A percentile compares a stretch with the other conserved stretches of the same genome.
Conservation (phyloP, 176 grass and related monocot species). For the Aegilops tauschii region DNA sequence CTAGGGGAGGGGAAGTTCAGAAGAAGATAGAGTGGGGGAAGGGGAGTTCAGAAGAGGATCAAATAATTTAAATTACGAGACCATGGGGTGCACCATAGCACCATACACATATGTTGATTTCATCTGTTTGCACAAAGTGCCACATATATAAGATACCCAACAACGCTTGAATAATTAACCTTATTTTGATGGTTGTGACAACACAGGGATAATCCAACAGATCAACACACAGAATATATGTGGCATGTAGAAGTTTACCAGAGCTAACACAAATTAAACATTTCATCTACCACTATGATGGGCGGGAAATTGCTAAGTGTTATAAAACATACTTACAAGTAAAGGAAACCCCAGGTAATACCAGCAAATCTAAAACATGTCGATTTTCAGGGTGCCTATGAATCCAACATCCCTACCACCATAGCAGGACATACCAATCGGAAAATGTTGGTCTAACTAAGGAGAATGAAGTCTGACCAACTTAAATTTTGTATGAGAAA, state of each 20-base stretch:
- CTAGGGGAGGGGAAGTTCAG: not conserved
- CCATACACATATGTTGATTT: not conserved
- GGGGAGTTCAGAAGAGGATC: not conserved
- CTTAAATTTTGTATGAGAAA: conserved; percentile 10
- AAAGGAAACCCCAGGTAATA: not conserved
- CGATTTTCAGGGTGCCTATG: not conserved
- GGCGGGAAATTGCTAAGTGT: not conserved
- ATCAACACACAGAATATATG: not conserved
- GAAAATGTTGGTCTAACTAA: not conserved
- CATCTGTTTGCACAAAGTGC: not conserved
- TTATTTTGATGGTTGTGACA: not conserved
- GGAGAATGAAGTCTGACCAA: not conserved
- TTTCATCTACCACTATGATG: not conserved
- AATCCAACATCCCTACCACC: not conserved
- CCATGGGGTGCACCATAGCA: not conserved
- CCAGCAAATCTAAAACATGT: not conserved
- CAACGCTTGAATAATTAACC: not conserved
- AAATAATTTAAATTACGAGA: not conserved
- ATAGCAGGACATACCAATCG: not conserved
- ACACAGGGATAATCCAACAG: not conserved
- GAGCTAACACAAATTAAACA: not conserved
- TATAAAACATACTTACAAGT: not conserved
- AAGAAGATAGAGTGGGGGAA: not conserved
- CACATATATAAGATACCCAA: conserved; percentile 15
- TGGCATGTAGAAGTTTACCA: not conserved